Conservation (phyloP, 495 filamentous ascomycete genomes). For the Sabuloglossum arenarium region DNA sequence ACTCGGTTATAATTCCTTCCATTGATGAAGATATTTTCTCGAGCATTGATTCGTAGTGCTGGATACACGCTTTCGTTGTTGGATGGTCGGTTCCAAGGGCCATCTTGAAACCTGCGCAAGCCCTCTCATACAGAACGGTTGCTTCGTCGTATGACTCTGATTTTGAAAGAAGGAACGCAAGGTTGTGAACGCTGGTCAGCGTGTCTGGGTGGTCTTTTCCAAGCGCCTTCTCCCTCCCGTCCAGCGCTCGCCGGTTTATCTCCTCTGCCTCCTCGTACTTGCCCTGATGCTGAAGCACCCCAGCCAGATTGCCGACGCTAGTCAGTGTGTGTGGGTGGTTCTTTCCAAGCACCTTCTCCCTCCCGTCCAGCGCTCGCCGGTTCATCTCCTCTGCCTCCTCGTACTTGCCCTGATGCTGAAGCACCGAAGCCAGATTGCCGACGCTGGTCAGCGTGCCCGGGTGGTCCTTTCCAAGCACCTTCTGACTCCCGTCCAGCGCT, state of each 20-base stretch:
- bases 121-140: too few species aligned
- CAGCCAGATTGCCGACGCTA: slow-evolving; percentile 4
- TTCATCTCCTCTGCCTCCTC: neutral
- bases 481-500: neutral
- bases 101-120: too few species aligned
- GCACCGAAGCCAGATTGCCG: neutral
- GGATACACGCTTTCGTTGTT: too few species aligned
- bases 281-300: neutral
- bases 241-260: neutral
- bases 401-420: neutral
- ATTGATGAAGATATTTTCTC: too few species aligned
- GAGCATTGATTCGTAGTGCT: too few species aligned
- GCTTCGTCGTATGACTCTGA: too few species aligned
- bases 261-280: neutral
- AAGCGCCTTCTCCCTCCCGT: neutral
- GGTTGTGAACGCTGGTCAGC: slow-evolving; percentile 3
- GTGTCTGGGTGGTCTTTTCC: neutral
- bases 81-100: too few species aligned
- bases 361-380: neutral
- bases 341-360: neutral
- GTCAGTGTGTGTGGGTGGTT: slow-evolving; percentile 4
- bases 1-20: too few species aligned
- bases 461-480: neutral
- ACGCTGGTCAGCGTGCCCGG: neutral
- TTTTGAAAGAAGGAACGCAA: neutral